A percentile compares a stretch with the other conserved stretches of the same genome.
Evolutionary conservation across 2,329 filamentous ascomycete species (phyloP).

Genomic region (Graphiopsis chlorocephala): DNA sequence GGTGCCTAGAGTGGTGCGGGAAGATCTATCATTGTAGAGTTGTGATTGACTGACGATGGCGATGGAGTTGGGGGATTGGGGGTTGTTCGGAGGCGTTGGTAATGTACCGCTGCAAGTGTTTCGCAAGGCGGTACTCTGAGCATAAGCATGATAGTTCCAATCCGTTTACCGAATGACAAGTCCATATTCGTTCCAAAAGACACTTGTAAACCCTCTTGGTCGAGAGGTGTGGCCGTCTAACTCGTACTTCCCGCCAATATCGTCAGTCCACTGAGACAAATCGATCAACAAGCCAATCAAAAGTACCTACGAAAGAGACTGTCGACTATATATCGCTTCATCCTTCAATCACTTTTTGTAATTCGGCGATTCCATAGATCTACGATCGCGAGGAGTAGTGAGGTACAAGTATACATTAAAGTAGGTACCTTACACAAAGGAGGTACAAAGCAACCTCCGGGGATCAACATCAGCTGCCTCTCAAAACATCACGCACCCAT

Average conservation of each 20-base stretch:
- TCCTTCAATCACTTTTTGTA: not conserved
- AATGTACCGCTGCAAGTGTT: not conserved
- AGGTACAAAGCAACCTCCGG: not conserved
- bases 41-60: not conserved
- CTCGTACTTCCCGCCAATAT: not conserved
- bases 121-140: not conserved
- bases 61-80: not conserved
- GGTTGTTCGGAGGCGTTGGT: not conserved
- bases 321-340: not conserved
- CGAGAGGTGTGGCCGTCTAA: not conserved
- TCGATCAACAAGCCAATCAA: not conserved
- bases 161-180: not conserved
- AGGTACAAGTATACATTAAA: not conserved
- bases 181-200: not conserved
- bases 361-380: not conserved
- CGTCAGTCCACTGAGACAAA: not conserved
- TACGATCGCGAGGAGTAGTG: not conserved
- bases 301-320: not conserved
- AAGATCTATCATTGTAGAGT: not conserved
- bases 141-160: not conserved
- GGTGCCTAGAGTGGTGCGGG: not conserved
- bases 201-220: not conserved
- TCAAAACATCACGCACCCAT: not conserved
- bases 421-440: not conserved
- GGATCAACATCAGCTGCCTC: not conserved